These are phyloP conservation scores for Datisca glomerata DNA, from an alignment of 306 rosid species.

Conservation along the genomic window DNA sequence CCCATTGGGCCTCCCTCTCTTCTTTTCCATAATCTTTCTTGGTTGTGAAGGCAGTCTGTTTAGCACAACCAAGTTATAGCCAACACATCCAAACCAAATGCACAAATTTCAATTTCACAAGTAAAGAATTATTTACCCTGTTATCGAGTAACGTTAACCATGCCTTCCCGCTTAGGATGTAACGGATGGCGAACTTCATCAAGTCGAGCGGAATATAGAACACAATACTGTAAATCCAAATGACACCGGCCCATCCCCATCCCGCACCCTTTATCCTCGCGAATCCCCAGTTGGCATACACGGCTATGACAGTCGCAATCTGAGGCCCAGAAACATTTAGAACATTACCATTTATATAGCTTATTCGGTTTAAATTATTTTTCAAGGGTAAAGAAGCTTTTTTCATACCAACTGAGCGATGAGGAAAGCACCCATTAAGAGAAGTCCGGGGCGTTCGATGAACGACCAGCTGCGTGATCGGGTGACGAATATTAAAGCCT, in stretches of 20 bases:
- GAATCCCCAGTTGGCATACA: constrained; percentile 11
- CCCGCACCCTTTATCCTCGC: constrained; percentile 14
- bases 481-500: constrained; percentile 89
- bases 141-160: constrained; percentile 9
- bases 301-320: constrained; percentile 15
- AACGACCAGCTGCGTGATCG: constrained; percentile 95
- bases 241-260: constrained; percentile 21
- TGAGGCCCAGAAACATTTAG: too few species aligned
- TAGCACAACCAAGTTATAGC: too few species aligned
- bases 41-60: constrained; percentile 97
- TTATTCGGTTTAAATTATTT: too few species aligned
- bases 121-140: constrained; percentile 8
- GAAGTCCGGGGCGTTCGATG: constrained; percentile 73
- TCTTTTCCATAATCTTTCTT: constrained; percentile 95
- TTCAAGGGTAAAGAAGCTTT: neutral
- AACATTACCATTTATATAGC: too few species aligned
- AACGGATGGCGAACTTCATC: constrained; percentile 12
- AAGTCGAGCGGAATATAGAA: constrained; percentile 12
- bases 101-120: constrained; percentile 2
- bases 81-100: constrained; percentile 12
- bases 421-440: constrained; percentile 43
- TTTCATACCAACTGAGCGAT: constrained; percentile 77
- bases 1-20: constrained; percentile 99
- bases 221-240: constrained; percentile 15
- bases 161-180: constrained; percentile 15